Base-by-base conservation (phyloP, 768 basidiomycete species). In the Rhodotorula babjevae region DNA sequence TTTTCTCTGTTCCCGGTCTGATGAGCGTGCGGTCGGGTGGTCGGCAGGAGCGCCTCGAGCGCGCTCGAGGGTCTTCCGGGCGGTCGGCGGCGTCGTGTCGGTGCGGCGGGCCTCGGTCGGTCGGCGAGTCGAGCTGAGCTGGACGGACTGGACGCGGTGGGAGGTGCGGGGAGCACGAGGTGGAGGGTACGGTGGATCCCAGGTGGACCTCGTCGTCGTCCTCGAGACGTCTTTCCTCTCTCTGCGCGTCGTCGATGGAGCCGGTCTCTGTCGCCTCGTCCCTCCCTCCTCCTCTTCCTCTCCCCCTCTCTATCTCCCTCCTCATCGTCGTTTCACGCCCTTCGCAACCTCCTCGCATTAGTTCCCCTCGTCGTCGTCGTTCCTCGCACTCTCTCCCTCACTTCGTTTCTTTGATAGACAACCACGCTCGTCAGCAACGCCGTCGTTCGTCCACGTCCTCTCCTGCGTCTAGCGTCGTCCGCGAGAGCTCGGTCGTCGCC, bases 141-240 rank as follows among this genome's bases (percentile, higher is more conserved):
- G 23, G 29, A 2, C 11, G 21, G 55, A 33, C 9, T 4, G 23
- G 58, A 27, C 21, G 15, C 40, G 36, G 14, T 0, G 25, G 58
- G 1, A 3, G 33, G 36, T 6, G 11, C 25, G 57, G 15, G 40
- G 58, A 9, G 23, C 23, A 12, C 36, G 12, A 40, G 58, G 2
- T 14, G 23, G 44, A 47, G 60, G 60, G 44, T 47, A 47, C n/a
- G 60, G 60, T 47, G 60, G 60, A 44, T 46, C 44, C 60, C 60
- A 40, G 42, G 33, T 23, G 59, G 59, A 11, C 27, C 40, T 60
- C 36, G 36, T 56, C 15, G 55, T 27, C 55, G 29, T n/a, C 55
- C 10, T 27, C 29, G 44, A 3, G 7, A 44, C 9, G 29, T 46
- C n/a, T 44, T 29, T 42, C 42, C 44, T 11, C 44, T 46, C 44